These are phyloP conservation scores for Petunia axillaris DNA, from an alignment of 257 asterid genomes.

Conservation along the genomic window DNA sequence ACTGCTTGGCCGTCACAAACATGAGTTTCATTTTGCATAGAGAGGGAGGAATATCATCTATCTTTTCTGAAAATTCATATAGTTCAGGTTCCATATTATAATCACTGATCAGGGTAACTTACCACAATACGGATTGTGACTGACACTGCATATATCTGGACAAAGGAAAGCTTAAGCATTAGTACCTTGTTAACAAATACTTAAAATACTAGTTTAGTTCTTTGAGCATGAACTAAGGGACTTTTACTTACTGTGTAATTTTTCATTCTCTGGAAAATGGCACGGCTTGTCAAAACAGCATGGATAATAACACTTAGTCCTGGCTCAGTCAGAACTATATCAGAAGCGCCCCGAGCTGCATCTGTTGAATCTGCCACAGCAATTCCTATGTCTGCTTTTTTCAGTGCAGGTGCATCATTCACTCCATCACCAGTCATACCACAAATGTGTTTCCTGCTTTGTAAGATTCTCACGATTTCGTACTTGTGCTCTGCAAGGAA, in stretches of 20 bases:
- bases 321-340: constrained; percentile 69
- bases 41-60: neutral
- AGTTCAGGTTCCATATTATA: neutral
- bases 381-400: constrained; percentile 68
- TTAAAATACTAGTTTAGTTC: neutral
- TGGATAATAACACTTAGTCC: constrained; percentile 69
- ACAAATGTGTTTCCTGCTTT: constrained; percentile 58
- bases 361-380: constrained; percentile 75
- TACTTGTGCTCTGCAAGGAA: constrained; percentile 60
- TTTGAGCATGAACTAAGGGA: neutral
- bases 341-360: constrained; percentile 73
- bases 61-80: neutral
- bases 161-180: constrained; percentile 11
- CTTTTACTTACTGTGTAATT: constrained; percentile 49
- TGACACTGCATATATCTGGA: constrained; percentile 75
- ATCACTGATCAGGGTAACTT: constrained; percentile 25
- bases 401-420: constrained; percentile 71
- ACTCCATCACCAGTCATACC: constrained; percentile 84
- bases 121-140: constrained; percentile 80
- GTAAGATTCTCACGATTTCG: constrained; percentile 68
- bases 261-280: constrained; percentile 76
- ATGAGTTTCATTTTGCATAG: neutral
- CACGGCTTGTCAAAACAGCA: constrained; percentile 68
- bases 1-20: constrained; percentile 40
- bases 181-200: neutral